These are phyloP conservation scores for Schizophyllum commune DNA, from an alignment of 1,284 basidiomycete genomes.

Conservation along the genomic window DNA sequence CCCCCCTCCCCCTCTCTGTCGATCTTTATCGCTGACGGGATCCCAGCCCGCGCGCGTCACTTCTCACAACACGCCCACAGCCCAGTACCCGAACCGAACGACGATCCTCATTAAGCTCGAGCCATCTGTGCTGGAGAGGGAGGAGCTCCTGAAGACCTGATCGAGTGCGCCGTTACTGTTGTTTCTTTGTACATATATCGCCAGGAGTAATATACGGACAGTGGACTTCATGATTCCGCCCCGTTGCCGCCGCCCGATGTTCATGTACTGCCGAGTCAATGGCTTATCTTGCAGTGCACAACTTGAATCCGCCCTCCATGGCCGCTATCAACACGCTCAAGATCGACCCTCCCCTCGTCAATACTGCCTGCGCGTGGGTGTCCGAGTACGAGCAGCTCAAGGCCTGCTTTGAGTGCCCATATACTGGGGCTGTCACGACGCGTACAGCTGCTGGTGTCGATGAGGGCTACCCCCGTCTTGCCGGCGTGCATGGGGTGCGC, in stretches of 20 bases:
- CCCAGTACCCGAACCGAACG: constrained; percentile 75
- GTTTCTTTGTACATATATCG: too few relatives aligned
- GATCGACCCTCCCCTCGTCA: constrained; percentile 55
- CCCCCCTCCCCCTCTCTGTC: constrained; percentile 2
- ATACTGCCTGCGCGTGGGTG: constrained; percentile 74
- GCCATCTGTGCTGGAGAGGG: constrained; percentile 81
- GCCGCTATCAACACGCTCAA: constrained; percentile 24
- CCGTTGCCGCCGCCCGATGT: too few relatives aligned
- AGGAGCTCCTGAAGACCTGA: constrained; percentile 50
- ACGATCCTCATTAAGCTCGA: constrained; percentile 95
- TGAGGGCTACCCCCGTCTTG: neutral
- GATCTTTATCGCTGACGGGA: constrained; percentile 10
- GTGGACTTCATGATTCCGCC: too few relatives aligned
- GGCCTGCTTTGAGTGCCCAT: constrained; percentile 52
- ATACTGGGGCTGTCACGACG: constrained; percentile 71
- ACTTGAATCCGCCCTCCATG: neutral
- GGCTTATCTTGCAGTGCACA: too few relatives aligned
- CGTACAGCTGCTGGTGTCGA: constrained; percentile 49
- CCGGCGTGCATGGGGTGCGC: neutral
- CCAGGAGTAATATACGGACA: too few relatives aligned
- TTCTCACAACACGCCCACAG: constrained; percentile 86
- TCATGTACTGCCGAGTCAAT: too few relatives aligned
- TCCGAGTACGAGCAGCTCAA: constrained; percentile 55
- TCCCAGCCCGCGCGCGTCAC: constrained; percentile 91
- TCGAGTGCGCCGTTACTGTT: too few relatives aligned